phyloP scores from a whole-genome alignment of 306 rosid genomes.

The Alnus rubra region DNA sequence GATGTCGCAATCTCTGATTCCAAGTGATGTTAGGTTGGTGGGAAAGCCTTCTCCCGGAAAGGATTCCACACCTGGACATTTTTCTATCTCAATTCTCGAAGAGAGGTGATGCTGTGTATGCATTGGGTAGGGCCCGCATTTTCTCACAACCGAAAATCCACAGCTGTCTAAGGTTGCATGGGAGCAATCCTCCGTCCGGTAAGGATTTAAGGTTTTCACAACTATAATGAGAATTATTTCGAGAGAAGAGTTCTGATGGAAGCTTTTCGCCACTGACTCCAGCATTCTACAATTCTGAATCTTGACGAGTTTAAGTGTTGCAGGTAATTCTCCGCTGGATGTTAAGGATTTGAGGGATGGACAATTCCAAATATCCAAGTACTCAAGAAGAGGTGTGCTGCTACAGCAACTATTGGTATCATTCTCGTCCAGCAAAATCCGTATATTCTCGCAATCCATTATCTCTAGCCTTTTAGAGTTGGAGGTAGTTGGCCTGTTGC shows the following conservation, averaged over 20 bases:
- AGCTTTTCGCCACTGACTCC: too few relatives aligned
- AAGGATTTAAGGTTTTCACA: constrained; percentile 22
- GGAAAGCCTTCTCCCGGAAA: too few relatives aligned
- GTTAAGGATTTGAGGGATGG: neutral
- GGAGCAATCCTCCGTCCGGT: constrained; percentile 13
- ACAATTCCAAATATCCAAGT: neutral
- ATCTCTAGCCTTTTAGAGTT: neutral
- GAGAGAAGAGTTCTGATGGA: neutral
- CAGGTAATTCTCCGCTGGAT: constrained; percentile 11
- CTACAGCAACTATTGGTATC: neutral
- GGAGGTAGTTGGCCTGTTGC: constrained; percentile 14
- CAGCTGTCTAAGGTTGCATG: constrained; percentile 7
- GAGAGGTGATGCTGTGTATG: too few relatives aligned
- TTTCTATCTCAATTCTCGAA: too few relatives aligned
- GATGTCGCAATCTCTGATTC: too few relatives aligned
- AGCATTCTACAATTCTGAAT: too few relatives aligned
- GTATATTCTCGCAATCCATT: neutral
- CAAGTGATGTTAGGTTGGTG: too few relatives aligned
- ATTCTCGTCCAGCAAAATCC: neutral
- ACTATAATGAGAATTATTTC: constrained; percentile 10
- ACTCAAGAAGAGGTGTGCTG: neutral
- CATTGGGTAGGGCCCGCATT: too few relatives aligned
- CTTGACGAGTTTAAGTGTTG: constrained; percentile 21
- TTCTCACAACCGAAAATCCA: neutral
- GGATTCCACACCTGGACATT: too few relatives aligned